A percentile compares a stretch with the other conserved stretches of the same genome.
Conservation (phyloP, 495 filamentous ascomycete species). For the Hyaloscypha bicolor region DNA sequence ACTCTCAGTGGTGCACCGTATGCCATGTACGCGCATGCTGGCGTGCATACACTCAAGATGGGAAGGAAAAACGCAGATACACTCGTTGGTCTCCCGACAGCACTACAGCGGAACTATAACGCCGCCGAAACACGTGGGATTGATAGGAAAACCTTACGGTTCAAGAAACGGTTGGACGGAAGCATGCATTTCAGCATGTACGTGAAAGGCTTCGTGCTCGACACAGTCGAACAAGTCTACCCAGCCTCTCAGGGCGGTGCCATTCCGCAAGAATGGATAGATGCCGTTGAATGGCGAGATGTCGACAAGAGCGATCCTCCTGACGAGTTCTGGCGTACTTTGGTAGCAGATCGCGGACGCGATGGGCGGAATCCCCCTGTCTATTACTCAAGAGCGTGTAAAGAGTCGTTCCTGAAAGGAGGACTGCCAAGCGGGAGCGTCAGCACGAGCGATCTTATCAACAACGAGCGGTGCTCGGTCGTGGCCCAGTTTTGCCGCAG, state of each 20-base stretch:
- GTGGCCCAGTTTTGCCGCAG: conserved; percentile 31
- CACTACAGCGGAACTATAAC: background rate
- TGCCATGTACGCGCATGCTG: background rate
- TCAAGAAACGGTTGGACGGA: background rate
- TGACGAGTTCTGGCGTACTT: conserved; percentile 2
- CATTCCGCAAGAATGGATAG: background rate
- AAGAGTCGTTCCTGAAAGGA: conserved; percentile 2
- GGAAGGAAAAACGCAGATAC: background rate
- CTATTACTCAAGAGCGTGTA: conserved; percentile 1
- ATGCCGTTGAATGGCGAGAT: background rate
- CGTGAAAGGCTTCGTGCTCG: background rate
- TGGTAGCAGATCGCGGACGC: conserved; percentile 2
- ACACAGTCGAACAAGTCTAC: background rate
- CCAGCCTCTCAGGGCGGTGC: background rate
- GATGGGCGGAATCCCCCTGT: conserved; percentile 1
- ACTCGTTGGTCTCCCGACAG: background rate
- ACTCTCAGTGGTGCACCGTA: background rate
- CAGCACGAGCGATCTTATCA: background rate
- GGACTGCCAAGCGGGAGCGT: background rate
- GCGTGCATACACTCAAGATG: background rate
- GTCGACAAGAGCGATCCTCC: background rate
- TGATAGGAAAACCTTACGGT: background rate
- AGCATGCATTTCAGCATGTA: conserved; percentile 4
- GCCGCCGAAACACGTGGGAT: background rate
- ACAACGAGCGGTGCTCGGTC: conserved; percentile 12